Conservation (phyloP, 2,329 filamentous ascomycete genomes). For the Pyrenophora tritici-repentis region DNA sequence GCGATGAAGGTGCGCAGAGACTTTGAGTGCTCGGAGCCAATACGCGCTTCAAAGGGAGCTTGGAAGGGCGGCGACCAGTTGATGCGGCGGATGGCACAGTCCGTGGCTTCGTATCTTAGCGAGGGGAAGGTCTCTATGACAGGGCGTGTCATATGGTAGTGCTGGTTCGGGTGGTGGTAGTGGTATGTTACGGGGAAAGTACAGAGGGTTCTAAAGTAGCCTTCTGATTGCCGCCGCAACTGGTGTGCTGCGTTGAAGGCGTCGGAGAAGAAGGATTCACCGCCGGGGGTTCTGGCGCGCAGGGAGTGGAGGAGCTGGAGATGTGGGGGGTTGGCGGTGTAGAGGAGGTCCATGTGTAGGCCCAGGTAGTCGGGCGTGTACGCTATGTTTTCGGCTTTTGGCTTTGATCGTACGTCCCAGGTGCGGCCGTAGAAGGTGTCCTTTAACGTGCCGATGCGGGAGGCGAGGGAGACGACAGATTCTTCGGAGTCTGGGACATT, state of each 20-base stretch:
- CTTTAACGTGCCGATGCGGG: slow-evolving; percentile 75
- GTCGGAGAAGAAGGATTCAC: slow-evolving; percentile 86
- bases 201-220: slow-evolving; percentile 51
- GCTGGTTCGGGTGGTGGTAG: slow-evolving; percentile 66
- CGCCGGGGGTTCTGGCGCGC: slow-evolving; percentile 76
- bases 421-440: slow-evolving; percentile 90
- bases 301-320: slow-evolving; percentile 91
- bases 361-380: slow-evolving; percentile 81
- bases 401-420: slow-evolving; percentile 85
- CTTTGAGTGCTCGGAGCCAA: slow-evolving; percentile 34
- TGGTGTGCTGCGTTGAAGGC: slow-evolving; percentile 64
- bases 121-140: slow-evolving; percentile 57
- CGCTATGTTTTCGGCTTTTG: slow-evolving; percentile 86
- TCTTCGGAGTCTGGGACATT: slow-evolving; percentile 71
- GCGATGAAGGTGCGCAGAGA: slow-evolving; percentile 39
- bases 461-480: slow-evolving; percentile 70
- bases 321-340: slow-evolving; percentile 77
- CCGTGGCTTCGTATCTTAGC: slow-evolving; percentile 35
- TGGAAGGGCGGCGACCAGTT: slow-evolving; percentile 86
- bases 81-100: slow-evolving; percentile 50
- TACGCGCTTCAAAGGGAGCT: slow-evolving; percentile 54
- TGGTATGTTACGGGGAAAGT: slow-evolving; percentile 62
- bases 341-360: slow-evolving; percentile 92
- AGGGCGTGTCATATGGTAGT: slow-evolving; percentile 64
- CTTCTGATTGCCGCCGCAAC: slow-evolving; percentile 31